Evolutionary conservation across 1,139 yeast species (phyloP).

Genomic region (Saccharomycopsis hybrid): DNA sequence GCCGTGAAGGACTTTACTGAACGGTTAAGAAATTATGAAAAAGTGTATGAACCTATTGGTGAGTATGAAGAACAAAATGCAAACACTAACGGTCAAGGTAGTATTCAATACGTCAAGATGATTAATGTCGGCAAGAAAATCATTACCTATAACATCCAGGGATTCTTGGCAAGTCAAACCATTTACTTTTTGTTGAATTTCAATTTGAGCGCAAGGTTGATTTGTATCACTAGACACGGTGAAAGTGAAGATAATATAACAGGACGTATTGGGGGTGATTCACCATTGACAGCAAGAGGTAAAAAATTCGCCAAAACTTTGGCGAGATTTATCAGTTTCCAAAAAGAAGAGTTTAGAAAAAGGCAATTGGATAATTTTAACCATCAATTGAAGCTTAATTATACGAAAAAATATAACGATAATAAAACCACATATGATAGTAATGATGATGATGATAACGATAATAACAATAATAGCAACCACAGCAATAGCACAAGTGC

Average conservation of each 20-base stretch:
- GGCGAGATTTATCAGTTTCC: slow-evolving; percentile 64
- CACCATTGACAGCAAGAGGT: slow-evolving; percentile 76
- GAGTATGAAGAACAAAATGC: slow-evolving; percentile 51
- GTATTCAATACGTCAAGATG: slow-evolving; percentile 78
- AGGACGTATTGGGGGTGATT: slow-evolving; percentile 91
- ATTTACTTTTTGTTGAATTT: slow-evolving; percentile 85
- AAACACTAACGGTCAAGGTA: slow-evolving; percentile 28
- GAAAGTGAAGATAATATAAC: slow-evolving; percentile 78
- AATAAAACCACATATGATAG: not conserved
- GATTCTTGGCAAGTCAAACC: slow-evolving; percentile 89
- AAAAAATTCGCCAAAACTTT: slow-evolving; percentile 64
- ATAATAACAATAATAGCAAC: not conserved
- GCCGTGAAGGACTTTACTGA: slow-evolving; percentile 81
- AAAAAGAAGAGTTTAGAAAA: slow-evolving; percentile 62
- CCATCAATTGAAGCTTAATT: not conserved
- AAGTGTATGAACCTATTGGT: slow-evolving; percentile 84
- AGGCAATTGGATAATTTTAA: slow-evolving; percentile 45
- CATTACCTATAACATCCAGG: slow-evolving; percentile 85
- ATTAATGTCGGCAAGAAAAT: slow-evolving; percentile 93
- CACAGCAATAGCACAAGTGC: no score
- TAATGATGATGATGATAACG: not conserved
- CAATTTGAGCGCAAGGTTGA: slow-evolving; percentile 83
- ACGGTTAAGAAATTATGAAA: slow-evolving; percentile 76
- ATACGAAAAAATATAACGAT: not conserved
- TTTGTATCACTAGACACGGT: slow-evolving; percentile 94